These are phyloP conservation scores for Pseudocercospora fuligena DNA, from an alignment of 2,329 filamentous ascomycete species.

Conservation along the genomic window DNA sequence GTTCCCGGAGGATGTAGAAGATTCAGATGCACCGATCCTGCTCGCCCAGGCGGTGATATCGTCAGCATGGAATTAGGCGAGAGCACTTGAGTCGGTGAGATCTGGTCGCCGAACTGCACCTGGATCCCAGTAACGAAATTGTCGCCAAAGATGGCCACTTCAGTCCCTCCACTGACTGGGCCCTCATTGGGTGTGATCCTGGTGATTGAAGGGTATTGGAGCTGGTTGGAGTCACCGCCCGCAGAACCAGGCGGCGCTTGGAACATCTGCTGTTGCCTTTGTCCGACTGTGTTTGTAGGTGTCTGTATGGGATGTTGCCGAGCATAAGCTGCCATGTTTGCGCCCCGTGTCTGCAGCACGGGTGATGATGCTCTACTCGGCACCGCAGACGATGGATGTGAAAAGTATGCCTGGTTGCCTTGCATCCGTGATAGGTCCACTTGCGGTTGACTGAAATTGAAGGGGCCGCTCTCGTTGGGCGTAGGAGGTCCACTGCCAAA, in stretches of 20 bases:
- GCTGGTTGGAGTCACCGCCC: slow-evolving; percentile 20
- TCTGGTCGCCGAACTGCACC: slow-evolving; percentile 78
- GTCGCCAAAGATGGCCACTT: slow-evolving; percentile 82
- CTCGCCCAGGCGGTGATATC: slow-evolving; percentile 71
- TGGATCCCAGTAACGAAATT: slow-evolving; percentile 79
- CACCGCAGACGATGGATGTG: slow-evolving; percentile 38
- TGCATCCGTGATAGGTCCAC: slow-evolving; percentile 32
- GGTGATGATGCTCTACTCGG: slow-evolving; percentile 80
- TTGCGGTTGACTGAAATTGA: slow-evolving; percentile 34
- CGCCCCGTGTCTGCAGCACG: slow-evolving; percentile 45
- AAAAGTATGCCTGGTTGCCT: slow-evolving; percentile 38
- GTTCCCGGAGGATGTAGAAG: slow-evolving; percentile 52
- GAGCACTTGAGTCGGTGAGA: slow-evolving; percentile 76
- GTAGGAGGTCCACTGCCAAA: slow-evolving; percentile 40
- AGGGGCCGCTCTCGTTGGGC: slow-evolving; percentile 35
- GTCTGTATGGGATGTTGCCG: slow-evolving; percentile 38
- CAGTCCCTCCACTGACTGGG: slow-evolving; percentile 79
- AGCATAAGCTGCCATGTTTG: slow-evolving; percentile 42
- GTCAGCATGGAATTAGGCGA: slow-evolving; percentile 78
- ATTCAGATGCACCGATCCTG: slow-evolving; percentile 72
- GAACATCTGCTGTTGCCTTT: slow-evolving; percentile 27
- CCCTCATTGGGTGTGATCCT: slow-evolving; percentile 78
- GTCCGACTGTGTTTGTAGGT: slow-evolving; percentile 32
- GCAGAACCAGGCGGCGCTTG: slow-evolving; percentile 25
- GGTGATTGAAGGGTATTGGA: slow-evolving; percentile 21